These are phyloP conservation scores for Phellinidium pouzarii DNA, from an alignment of 1,284 basidiomycete species.

Conservation along the genomic window DNA sequence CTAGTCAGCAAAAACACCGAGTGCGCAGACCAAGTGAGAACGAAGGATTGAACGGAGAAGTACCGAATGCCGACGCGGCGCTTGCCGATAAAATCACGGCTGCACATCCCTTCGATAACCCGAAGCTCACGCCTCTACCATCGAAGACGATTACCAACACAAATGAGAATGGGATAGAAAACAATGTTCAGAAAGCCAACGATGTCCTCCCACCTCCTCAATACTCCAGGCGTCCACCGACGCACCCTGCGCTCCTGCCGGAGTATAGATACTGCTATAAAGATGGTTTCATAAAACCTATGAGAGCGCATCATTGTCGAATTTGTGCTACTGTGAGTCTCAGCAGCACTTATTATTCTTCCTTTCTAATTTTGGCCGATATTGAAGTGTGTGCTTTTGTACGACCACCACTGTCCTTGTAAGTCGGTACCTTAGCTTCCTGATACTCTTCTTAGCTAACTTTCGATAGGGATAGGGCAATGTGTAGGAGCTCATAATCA, in stretches of 20 bases:
- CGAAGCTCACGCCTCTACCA: slow-evolving; percentile 4
- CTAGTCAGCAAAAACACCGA: neutral
- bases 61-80: neutral
- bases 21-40: neutral
- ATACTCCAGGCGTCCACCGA: slow-evolving; percentile 34
- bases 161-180: neutral
- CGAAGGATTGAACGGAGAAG: neutral
- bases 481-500: slow-evolving; percentile 80
- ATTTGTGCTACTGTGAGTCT: slow-evolving; percentile 57
- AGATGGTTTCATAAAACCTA: slow-evolving; percentile 60
- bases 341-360: neutral
- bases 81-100: neutral
- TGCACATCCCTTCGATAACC: neutral
- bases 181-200: neutral
- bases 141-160: neutral
- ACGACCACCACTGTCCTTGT: slow-evolving; percentile 77
- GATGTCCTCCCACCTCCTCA: slow-evolving; percentile 17
- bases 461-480: slow-evolving; percentile 62
- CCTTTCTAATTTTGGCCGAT: slow-evolving; percentile 5
- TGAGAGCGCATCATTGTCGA: slow-evolving; percentile 71
- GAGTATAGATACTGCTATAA: slow-evolving; percentile 52
- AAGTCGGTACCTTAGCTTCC: slow-evolving; percentile 23
- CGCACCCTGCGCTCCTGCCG: slow-evolving; percentile 43
- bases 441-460: slow-evolving; percentile 1
- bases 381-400: slow-evolving; percentile 57